A percentile compares a stretch with the other conserved stretches of the same genome.
phyloP scores from a whole-genome alignment of 2,329 filamentous ascomycete genomes.

The Aquanectria penicillioides region DNA sequence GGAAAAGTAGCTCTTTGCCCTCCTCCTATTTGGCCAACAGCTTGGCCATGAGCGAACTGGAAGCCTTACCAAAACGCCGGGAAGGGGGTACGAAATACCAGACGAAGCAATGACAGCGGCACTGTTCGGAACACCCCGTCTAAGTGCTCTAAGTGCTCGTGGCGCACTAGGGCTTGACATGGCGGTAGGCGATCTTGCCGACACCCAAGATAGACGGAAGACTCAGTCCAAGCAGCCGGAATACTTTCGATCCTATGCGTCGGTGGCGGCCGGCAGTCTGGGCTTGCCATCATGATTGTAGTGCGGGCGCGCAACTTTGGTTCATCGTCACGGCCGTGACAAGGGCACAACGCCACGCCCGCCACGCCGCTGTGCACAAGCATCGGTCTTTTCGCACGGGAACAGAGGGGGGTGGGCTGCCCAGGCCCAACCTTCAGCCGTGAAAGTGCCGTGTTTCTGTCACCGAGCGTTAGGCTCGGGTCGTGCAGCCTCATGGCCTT shows the following conservation, averaged over 20 bases:
- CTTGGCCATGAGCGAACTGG: background rate
- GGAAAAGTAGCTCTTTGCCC: too few relatives aligned
- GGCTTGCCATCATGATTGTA: background rate
- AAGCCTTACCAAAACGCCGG: background rate
- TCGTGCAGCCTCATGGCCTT: conserved; percentile 1
- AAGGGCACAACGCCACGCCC: background rate
- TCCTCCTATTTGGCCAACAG: too few relatives aligned
- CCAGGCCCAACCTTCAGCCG: too few relatives aligned
- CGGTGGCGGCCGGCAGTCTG: too few relatives aligned
- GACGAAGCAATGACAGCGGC: background rate
- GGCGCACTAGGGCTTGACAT: background rate
- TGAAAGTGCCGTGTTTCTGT: too few relatives aligned
- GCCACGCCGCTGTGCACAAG: background rate
- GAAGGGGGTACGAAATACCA: background rate
- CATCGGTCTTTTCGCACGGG: conserved; percentile 21
- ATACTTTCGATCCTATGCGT: too few relatives aligned
- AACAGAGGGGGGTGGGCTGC: conserved; percentile 1
- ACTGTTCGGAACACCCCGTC: background rate
- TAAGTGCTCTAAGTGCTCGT: background rate
- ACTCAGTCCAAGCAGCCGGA: too few relatives aligned
- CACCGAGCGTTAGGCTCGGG: conserved; percentile 6
- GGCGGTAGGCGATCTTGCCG: background rate
- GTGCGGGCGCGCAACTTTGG: background rate
- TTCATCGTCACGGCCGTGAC: background rate
- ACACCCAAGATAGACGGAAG: too few relatives aligned